Evolutionary conservation across 129 eudicot species (phyloP).

Genomic region (Chrysanthemum makinoi): DNA sequence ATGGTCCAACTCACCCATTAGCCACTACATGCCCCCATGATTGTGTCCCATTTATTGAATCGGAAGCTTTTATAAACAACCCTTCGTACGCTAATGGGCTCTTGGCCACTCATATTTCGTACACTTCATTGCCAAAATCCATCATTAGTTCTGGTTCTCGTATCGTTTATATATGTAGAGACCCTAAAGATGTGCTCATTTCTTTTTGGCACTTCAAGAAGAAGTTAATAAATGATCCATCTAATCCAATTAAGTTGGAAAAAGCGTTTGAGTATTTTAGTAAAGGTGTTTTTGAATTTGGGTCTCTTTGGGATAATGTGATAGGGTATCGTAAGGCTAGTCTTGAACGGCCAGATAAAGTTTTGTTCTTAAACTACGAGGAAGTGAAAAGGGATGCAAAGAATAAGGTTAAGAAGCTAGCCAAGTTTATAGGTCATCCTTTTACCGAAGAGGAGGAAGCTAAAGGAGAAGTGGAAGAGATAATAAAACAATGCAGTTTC

Average conservation of each 20-base stretch:
- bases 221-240: not conserved
- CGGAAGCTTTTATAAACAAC: not conserved
- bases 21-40: slow-evolving; percentile 31
- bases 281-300: slow-evolving; percentile 6
- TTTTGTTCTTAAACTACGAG: slow-evolving; percentile 15
- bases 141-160: slow-evolving; percentile 15
- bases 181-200: slow-evolving; percentile 30
- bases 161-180: slow-evolving; percentile 29
- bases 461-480: slow-evolving; percentile 6
- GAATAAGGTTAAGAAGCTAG: slow-evolving; percentile 23
- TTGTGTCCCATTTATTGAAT: slow-evolving; percentile 36
- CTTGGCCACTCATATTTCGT: slow-evolving; percentile 28
- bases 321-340: slow-evolving; percentile 27
- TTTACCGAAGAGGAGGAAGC: slow-evolving; percentile 27
- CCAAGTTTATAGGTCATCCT: slow-evolving; percentile 30
- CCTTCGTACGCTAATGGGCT: slow-evolving; percentile 15
- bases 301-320: slow-evolving; percentile 34
- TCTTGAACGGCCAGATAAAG: slow-evolving; percentile 4
- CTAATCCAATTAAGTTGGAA: slow-evolving; percentile 10
- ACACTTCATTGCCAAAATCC: slow-evolving; percentile 24
- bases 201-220: slow-evolving; percentile 26
- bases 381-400: slow-evolving; percentile 6
- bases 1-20: slow-evolving; percentile 27
- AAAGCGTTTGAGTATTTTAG: slow-evolving; percentile 22
- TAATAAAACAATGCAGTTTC: slow-evolving; percentile 25